These are phyloP conservation scores for Coemansia sp. DNA, from an alignment of 192 early-diverging fungal species.

Conservation along the genomic window DNA sequence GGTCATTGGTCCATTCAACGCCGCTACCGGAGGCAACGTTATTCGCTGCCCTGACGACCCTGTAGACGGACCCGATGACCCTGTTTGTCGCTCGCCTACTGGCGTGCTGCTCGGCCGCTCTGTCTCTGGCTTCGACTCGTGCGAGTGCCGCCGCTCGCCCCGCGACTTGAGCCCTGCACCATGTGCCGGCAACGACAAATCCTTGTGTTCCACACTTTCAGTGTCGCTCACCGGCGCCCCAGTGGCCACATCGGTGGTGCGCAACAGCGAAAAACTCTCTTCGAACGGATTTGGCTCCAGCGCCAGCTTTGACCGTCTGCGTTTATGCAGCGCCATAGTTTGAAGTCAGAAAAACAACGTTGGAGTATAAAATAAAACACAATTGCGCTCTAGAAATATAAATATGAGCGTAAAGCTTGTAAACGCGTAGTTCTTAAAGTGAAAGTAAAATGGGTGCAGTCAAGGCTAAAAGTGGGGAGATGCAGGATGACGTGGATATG, in stretches of 20 bases:
- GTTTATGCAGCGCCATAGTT: constrained; percentile 36
- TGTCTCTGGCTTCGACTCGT: neutral
- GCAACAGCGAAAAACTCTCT: constrained; percentile 49
- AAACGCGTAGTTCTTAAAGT: no score
- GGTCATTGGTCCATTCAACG: constrained; percentile 58
- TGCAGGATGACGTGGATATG: neutral
- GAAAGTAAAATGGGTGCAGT: neutral
- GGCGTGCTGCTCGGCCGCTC: constrained; percentile 15
- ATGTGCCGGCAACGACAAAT: neutral
- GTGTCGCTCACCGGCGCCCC: no score
- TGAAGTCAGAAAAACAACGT: neutral
- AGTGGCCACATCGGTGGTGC: neutral
- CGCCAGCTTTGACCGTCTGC: constrained; percentile 63
- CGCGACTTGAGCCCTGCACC: no score
- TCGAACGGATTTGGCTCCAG: constrained; percentile 90
- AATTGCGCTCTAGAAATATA: neutral
- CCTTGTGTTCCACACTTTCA: no score
- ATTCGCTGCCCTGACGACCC: constrained; percentile 26
- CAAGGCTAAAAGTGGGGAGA: neutral
- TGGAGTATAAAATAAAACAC: neutral
- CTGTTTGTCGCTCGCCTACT: neutral
- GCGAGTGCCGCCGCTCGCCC: neutral
- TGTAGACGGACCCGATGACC: neutral
- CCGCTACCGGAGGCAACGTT: constrained; percentile 71
- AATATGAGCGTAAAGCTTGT: neutral